Evolutionary conservation across 2,329 filamentous ascomycete species (phyloP).

Genomic region (Cordyceps javanica): DNA sequence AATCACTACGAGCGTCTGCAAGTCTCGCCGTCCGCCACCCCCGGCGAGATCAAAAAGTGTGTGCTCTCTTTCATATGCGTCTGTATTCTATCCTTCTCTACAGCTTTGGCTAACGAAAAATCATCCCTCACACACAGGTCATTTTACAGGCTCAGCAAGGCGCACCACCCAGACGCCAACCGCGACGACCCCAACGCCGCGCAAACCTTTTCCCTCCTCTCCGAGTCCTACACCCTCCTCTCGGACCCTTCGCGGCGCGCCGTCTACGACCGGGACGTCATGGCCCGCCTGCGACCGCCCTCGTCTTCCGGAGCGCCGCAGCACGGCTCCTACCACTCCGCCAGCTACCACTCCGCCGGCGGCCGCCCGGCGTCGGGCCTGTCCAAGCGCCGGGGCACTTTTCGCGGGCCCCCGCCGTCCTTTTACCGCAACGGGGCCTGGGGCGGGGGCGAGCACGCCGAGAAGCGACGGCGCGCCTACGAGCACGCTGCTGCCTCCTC

Average conservation of each 20-base stretch:
- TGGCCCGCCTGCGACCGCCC: slow-evolving; percentile 36
- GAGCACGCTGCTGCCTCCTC: slow-evolving; percentile 25
- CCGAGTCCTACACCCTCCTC: slow-evolving; percentile 76
- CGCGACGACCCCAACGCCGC: slow-evolving; percentile 65
- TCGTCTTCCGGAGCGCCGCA: slow-evolving; percentile 21
- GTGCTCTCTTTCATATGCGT: slow-evolving; percentile 12
- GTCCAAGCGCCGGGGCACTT: slow-evolving; percentile 66
- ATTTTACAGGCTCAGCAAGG: slow-evolving; percentile 89
- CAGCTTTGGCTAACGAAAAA: not conserved
- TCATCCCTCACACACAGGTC: slow-evolving; percentile 38
- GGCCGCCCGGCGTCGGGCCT: slow-evolving; percentile 76
- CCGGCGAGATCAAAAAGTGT: slow-evolving; percentile 78
- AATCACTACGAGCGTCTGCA: slow-evolving; percentile 82
- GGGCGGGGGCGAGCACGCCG: slow-evolving; percentile 61
- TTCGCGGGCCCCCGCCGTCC: slow-evolving; percentile 79
- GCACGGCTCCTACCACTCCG: slow-evolving; percentile 48
- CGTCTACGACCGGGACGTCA: slow-evolving; percentile 70
- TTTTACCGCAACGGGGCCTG: slow-evolving; percentile 83
- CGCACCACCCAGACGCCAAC: slow-evolving; percentile 90
- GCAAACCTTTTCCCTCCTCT: slow-evolving; percentile 73
- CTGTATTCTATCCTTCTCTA: not conserved
- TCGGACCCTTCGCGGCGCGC: slow-evolving; percentile 67
- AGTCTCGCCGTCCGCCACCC: slow-evolving; percentile 62
- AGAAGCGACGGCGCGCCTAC: slow-evolving; percentile 52
- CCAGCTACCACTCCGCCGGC: slow-evolving; percentile 51